Evolutionary conservation across 495 filamentous ascomycete species (phyloP).

Genomic region (Chaetomidium leptoderma): DNA sequence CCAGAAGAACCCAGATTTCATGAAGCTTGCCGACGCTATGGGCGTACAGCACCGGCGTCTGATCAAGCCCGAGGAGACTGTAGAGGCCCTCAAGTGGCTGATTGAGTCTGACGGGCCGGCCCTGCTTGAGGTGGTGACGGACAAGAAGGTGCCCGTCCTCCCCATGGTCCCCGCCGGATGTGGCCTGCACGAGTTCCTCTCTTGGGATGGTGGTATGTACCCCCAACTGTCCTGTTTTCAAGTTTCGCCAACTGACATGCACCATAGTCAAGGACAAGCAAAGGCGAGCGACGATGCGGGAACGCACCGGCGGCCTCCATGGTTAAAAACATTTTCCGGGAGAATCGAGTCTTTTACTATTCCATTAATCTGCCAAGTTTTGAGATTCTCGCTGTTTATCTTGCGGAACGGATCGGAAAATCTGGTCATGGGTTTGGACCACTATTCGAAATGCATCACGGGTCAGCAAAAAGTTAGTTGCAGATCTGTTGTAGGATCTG

Average conservation of each 20-base stretch:
- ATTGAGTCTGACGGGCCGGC: slow-evolving; percentile 77
- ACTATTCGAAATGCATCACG: slow-evolving; percentile 19
- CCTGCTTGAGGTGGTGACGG: slow-evolving; percentile 59
- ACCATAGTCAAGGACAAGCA: slow-evolving; percentile 66
- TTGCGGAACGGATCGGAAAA: slow-evolving; percentile 14
- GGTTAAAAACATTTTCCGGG: slow-evolving; percentile 23
- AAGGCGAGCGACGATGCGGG: slow-evolving; percentile 65
- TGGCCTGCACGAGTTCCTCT: slow-evolving; percentile 87
- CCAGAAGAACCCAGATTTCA: slow-evolving; percentile 82
- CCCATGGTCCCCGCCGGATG: slow-evolving; percentile 91
- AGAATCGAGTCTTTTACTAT: slow-evolving; percentile 11
- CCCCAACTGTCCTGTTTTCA: slow-evolving; percentile 1
- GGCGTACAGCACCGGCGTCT: slow-evolving; percentile 64
- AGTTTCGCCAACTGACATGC: slow-evolving; percentile 31
- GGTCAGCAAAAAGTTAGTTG: slow-evolving; percentile 20
- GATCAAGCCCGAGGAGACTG: slow-evolving; percentile 64
- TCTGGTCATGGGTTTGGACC: background rate
- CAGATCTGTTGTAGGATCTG: slow-evolving; percentile 19
- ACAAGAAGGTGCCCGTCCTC: slow-evolving; percentile 95
- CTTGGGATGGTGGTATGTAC: slow-evolving; percentile 74
- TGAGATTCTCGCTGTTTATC: background rate
- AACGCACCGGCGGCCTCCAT: slow-evolving; percentile 58
- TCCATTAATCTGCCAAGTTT: slow-evolving; percentile 9
- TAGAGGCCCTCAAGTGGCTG: slow-evolving; percentile 79
- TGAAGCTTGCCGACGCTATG: slow-evolving; percentile 82